Evolutionary conservation across 1,284 basidiomycete species (phyloP), one percentile per base, ranked within the genome.

Genomic region (Earliella scabrosa): DNA sequence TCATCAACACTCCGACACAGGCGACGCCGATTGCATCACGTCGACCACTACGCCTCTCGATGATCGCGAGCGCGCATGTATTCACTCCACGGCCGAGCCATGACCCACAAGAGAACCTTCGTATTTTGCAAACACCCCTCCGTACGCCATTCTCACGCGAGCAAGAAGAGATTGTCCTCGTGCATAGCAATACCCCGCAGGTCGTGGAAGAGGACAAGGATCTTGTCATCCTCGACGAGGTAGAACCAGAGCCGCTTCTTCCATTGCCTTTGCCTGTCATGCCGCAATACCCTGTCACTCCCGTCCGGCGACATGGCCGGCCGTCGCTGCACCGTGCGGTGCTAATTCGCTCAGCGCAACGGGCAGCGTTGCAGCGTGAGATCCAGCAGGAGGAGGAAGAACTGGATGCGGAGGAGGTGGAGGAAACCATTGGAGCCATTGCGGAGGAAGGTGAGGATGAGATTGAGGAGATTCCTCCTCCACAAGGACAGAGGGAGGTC

Each of bases 11-110:
- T 11, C 85, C 84, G 34, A 59, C 65, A 16, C 56, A 52, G 11
- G 51, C 64, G 58, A 50, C 51, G 32, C 45, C 55, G 49, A 40
- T 58, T 35, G 47, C 56, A 27, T 54, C 41, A 5, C 66, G 71
- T 20, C 77, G 82, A 20, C 76, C 80, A 4, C 76, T 86, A 3
- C 82, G 88, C 26, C 78, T 91, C 58, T 88, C 86, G 7, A 87
- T 91, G 85, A 88, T 91, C 40, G 78, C 83, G 31, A 85, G 83
- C 54, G 86, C 86, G 0, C 80, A 88, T 61, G 87, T 91, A 4
- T 89, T 90, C 68, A 82, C 83, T 1, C 88, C 87, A 0, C 68
- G 81, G 8, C 85, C 85, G 0, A 84, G 81, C 44, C 68, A 73
- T 3, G 78, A 87, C 65, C 83, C 86, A 2, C 69, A 75, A 35